A percentile compares a stretch with the other conserved stretches of the same genome.
Evolutionary conservation across 2,329 filamentous ascomycete species (phyloP).

Genomic region (Rachicladosporium sp.): DNA sequence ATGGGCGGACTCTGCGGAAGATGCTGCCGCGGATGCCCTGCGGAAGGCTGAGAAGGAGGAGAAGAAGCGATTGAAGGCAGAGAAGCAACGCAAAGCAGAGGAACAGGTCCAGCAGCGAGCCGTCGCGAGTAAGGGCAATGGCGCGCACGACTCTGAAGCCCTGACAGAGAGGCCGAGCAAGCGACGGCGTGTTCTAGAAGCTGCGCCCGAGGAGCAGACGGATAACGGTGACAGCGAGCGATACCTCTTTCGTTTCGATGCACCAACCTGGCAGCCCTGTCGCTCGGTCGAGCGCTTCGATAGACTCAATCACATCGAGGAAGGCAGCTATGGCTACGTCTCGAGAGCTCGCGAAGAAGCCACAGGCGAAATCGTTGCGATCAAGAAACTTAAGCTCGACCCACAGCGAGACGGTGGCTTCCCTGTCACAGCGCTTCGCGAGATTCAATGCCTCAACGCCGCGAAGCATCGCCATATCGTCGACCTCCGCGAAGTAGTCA

Average conservation of each 20-base stretch:
- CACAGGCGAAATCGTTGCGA: constrained; percentile 70
- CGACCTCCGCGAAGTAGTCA: constrained; percentile 65
- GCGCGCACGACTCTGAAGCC: constrained; percentile 8
- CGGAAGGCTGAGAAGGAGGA: constrained; percentile 76
- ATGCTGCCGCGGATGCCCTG: constrained; percentile 59
- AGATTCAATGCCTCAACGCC: constrained; percentile 82
- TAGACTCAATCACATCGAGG: constrained; percentile 90
- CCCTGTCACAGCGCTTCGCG: constrained; percentile 80
- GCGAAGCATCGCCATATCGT: constrained; percentile 77
- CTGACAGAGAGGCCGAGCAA: constrained; percentile 39
- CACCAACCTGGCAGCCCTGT: constrained; percentile 55
- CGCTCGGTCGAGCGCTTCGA: constrained; percentile 80
- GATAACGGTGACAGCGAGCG: constrained; percentile 22
- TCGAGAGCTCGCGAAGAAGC: constrained; percentile 64
- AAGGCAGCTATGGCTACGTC: constrained; percentile 92
- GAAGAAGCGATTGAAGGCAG: constrained; percentile 71
- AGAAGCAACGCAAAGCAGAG: constrained; percentile 62
- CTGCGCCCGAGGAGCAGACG: too few relatives aligned
- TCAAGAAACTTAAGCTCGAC: constrained; percentile 91
- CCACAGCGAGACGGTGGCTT: constrained; percentile 60
- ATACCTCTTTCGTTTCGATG: constrained; percentile 60
- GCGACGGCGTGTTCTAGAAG: constrained; percentile 40
- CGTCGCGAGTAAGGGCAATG: constrained; percentile 19
- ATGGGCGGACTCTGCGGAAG: constrained; percentile 79
- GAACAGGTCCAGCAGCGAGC: constrained; percentile 32